Evolutionary conservation across 345 rosid genomes (phyloP), one percentile per base, ranked within the genome.

Genomic region (Firmiana major): DNA sequence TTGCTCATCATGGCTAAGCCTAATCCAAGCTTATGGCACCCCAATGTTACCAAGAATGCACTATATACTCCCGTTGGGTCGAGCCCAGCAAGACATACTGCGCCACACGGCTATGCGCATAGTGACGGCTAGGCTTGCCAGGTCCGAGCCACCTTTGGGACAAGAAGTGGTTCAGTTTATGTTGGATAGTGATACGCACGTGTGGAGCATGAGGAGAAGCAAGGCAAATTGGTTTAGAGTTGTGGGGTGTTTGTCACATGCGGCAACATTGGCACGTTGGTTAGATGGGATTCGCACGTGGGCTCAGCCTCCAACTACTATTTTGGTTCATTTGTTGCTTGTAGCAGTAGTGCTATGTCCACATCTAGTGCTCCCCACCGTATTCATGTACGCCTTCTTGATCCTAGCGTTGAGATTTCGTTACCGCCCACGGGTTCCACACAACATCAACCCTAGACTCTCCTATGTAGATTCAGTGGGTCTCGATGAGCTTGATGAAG

Each of bases 141-240:
- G 97, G 76, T 92, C 97, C 2, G 97, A 91, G 79, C 97, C 97
- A 9, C 86, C 95, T 0, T 73, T 94, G 71, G 95, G 97, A 40
- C 97, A 88, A 77, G 97, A 92, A 74, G 97, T 93, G 81, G 98
- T 92, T 22, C 97, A 90, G 21, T 91, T 75, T 84, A 83, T 92
- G 94, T 68, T 94, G 36, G 98, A 94, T 57, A 84, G 87, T 34
- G 98, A 94, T 75, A 87, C 90, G 6, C 97, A 92, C 81, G 83
- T 89, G 81, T 94, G 97, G 97, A 94, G 98, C 86, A 86, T 94
- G 97, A 86, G 98, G 79, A 84, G 90, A 73, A 94, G 95, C 87
- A 92, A 92, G 83, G 97, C 95, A 0, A 92, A 94, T 70, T 94
- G 98, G 98, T 92, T 89, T 78, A 85, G 97, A 53, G 89, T 90